Conservation (phyloP, 345 rosid genomes). For the Populus alba region DNA sequence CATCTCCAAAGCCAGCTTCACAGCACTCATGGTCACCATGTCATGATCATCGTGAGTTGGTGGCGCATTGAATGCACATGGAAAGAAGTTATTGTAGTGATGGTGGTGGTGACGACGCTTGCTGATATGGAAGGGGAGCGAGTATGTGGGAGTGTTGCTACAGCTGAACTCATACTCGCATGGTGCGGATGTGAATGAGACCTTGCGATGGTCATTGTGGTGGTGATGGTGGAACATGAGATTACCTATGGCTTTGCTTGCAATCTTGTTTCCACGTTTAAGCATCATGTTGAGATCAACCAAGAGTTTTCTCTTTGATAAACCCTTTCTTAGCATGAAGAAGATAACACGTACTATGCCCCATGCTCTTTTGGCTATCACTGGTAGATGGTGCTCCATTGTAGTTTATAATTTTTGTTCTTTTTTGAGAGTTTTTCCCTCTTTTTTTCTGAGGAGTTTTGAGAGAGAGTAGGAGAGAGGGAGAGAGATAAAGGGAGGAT, state of each 20-base stretch:
- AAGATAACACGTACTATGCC: conserved; percentile 53
- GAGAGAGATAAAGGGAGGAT: conserved; percentile 15
- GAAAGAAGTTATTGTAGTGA: conserved; percentile 47
- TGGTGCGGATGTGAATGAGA: conserved; percentile 11
- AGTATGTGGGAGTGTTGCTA: conserved; percentile 71
- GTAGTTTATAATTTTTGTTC: conserved; percentile 20
- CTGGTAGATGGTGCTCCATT: conserved; percentile 44
- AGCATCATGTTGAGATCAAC: conserved; percentile 69
- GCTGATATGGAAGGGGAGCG: conserved; percentile 41
- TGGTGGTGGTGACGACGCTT: conserved; percentile 32
- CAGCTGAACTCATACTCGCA: conserved; percentile 93
- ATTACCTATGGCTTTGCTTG: conserved; percentile 53
- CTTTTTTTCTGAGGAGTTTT: background rate
- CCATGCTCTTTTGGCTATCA: conserved; percentile 57
- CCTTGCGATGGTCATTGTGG: conserved; percentile 20
- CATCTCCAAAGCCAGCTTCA: conserved; percentile 58
- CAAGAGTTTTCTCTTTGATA: conserved; percentile 57
- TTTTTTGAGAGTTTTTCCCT: background rate
- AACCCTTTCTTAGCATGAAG: conserved; percentile 71
- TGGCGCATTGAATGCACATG: conserved; percentile 58
- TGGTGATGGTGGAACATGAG: conserved; percentile 60
- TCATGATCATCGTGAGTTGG: conserved; percentile 53
- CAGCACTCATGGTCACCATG: conserved; percentile 31
- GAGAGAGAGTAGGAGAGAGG: conserved; percentile 15
- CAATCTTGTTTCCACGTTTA: conserved; percentile 75